Evolutionary conservation across 495 filamentous ascomycete genomes (phyloP).

Genomic region (Sabuloglossum arenarium): DNA sequence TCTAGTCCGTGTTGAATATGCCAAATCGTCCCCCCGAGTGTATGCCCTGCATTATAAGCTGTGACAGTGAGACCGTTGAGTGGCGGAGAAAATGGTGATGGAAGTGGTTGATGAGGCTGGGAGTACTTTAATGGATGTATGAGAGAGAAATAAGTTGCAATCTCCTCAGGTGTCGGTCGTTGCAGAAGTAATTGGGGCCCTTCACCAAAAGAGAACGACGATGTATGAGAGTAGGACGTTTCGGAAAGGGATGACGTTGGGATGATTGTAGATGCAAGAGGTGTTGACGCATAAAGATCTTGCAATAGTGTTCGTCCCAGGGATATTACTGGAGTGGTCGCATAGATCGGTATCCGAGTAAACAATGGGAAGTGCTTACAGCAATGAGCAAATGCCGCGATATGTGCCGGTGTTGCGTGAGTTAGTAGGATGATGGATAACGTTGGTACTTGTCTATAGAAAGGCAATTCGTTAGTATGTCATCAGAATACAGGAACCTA

Average conservation of each 20-base stretch:
- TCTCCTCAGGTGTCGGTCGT: conserved; percentile 67
- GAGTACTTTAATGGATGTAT: conserved; percentile 94
- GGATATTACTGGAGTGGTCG: conserved; percentile 79
- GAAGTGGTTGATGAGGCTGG: conserved; percentile 72
- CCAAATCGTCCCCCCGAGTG: conserved; percentile 94
- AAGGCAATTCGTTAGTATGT: neutral
- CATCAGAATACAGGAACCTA: neutral
- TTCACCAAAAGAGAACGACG: conserved; percentile 6
- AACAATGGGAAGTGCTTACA: conserved; percentile 92
- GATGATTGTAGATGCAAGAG: conserved; percentile 65
- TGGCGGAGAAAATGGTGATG: conserved; percentile 71
- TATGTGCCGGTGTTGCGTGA: conserved; percentile 73
- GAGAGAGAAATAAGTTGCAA: conserved; percentile 74
- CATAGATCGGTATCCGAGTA: conserved; percentile 85
- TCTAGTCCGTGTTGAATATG: conserved; percentile 95
- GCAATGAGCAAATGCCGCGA: conserved; percentile 88
- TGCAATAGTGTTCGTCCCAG: conserved; percentile 79
- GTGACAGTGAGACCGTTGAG: conserved; percentile 87
- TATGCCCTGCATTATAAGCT: conserved; percentile 91
- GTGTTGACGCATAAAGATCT: conserved; percentile 81
- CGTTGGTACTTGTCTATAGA: conserved; percentile 63
- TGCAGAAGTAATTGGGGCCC: conserved; percentile 47
- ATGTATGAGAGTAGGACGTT: conserved; percentile 26
- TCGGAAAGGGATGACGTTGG: conserved; percentile 45
- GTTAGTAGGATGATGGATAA: conserved; percentile 89